Conservation (phyloP, 1,284 basidiomycete species). For the Pseudozyma pruni region DNA sequence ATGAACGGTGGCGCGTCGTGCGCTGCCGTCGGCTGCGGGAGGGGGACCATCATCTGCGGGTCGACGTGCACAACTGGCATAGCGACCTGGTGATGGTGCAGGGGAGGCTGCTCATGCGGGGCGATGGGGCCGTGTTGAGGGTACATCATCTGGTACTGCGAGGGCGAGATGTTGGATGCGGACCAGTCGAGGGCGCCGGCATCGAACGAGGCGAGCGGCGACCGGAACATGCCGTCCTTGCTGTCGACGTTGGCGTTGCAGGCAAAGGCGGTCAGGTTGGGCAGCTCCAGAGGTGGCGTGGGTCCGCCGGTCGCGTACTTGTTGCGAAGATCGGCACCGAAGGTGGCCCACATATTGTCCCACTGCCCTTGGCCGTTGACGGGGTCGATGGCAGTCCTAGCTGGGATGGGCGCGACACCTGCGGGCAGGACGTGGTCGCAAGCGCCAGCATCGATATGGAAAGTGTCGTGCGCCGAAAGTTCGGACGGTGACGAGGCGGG, state of each 20-base stretch:
- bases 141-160: slow-evolving; percentile 35
- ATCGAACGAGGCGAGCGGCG: slow-evolving; percentile 26
- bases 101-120: background rate
- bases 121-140: background rate
- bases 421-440: slow-evolving; percentile 29
- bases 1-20: slow-evolving; percentile 10
- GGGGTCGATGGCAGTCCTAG: slow-evolving; percentile 1
- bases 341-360: slow-evolving; percentile 29
- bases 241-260: slow-evolving; percentile 17
- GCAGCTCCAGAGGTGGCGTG: slow-evolving; percentile 3
- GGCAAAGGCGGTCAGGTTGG: slow-evolving; percentile 20
- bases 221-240: slow-evolving; percentile 15
- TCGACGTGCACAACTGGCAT: slow-evolving; percentile 14
- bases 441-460: slow-evolving; percentile 38
- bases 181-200: slow-evolving; percentile 45
- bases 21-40: background rate
- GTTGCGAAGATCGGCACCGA: slow-evolving; percentile 20
- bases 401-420: slow-evolving; percentile 3
- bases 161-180: slow-evolving; percentile 13
- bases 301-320: slow-evolving; percentile 4
- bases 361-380: slow-evolving; percentile 11
- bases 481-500: slow-evolving; percentile 34
- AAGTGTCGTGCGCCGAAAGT: slow-evolving; percentile 27
- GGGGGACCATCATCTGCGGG: slow-evolving; percentile 18
- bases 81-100: background rate